phyloP scores from a whole-genome alignment of 306 rosid genomes.

The Cicer yamashitae region DNA sequence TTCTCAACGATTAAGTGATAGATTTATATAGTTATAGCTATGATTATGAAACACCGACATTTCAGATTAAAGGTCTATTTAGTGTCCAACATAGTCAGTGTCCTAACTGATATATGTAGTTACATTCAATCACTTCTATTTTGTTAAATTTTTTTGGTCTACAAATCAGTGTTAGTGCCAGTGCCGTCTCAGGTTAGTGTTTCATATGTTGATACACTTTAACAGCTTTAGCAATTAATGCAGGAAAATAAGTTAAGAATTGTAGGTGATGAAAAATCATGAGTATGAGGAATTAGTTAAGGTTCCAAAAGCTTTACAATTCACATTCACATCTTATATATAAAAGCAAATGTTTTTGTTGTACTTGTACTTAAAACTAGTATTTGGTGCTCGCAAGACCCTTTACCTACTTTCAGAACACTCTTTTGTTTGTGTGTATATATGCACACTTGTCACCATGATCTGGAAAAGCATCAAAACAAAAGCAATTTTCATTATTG shows the following conservation, averaged over 20 bases:
- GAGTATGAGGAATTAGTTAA: conserved; percentile 33
- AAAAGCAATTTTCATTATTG: conserved; percentile 56
- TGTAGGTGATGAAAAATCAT: background rate
- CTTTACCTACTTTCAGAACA: conserved; percentile 44
- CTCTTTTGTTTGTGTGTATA: conserved; percentile 35
- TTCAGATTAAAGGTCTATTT: too few species aligned
- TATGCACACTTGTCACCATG: conserved; percentile 51
- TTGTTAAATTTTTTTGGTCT: too few species aligned
- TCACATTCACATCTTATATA: conserved; percentile 15
- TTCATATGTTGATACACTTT: too few species aligned
- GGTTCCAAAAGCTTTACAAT: conserved; percentile 42
- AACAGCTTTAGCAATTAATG: too few species aligned
- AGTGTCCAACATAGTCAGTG: too few species aligned
- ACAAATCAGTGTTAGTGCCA: too few species aligned
- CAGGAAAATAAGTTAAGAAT: too few species aligned
- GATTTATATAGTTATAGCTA: background rate
- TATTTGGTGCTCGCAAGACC: conserved; percentile 32
- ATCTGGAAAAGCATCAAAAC: conserved; percentile 61
- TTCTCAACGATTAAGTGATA: conserved; percentile 22
- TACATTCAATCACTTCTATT: too few species aligned
- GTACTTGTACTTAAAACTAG: conserved; percentile 42
- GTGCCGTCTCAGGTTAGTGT: too few species aligned
- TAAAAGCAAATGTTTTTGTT: conserved; percentile 44
- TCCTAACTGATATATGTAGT: too few species aligned
- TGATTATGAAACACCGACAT: too few species aligned